Evolutionary conservation across 495 filamentous ascomycete species (phyloP).

Genomic region (Staphylotrichum tortipilum): DNA sequence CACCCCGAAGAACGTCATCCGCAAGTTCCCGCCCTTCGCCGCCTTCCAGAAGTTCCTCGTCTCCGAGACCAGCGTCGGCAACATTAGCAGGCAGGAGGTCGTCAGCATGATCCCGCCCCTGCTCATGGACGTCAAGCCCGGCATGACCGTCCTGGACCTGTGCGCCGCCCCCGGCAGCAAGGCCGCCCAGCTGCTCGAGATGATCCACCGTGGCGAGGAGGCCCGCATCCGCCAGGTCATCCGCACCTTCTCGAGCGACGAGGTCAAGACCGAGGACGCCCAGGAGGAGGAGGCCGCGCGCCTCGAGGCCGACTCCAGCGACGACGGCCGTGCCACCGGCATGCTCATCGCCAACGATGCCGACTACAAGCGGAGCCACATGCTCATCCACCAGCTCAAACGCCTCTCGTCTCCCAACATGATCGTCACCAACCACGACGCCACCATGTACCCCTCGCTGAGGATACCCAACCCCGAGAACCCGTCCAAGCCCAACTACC

Average conservation of each 20-base stretch:
- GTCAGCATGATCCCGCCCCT: constrained; percentile 98
- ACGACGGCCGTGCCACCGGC: constrained; percentile 81
- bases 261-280: constrained; percentile 42
- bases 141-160: constrained; percentile 88
- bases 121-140: constrained; percentile 79
- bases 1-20: constrained; percentile 85
- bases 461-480: constrained; percentile 54
- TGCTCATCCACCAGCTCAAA: constrained; percentile 96
- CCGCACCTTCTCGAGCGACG: constrained; percentile 43
- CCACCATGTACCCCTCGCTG: constrained; percentile 88
- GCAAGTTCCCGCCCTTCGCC: constrained; percentile 83
- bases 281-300: constrained; percentile 39
- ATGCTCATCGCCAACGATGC: constrained; percentile 90
- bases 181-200: constrained; percentile 87
- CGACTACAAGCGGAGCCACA: constrained; percentile 90
- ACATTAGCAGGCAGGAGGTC: constrained; percentile 92
- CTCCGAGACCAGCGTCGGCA: constrained; percentile 90
- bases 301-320: constrained; percentile 50
- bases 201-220: constrained; percentile 89
- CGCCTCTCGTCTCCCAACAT: constrained; percentile 91
- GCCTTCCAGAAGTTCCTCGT: constrained; percentile 98
- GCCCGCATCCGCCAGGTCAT: constrained; percentile 58
- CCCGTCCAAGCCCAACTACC: constrained; percentile 53
- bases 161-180: constrained; percentile 97
- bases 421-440: constrained; percentile 96